These are phyloP conservation scores for Mrakia blollopis DNA, from an alignment of 768 basidiomycete genomes.

Conservation along the genomic window DNA sequence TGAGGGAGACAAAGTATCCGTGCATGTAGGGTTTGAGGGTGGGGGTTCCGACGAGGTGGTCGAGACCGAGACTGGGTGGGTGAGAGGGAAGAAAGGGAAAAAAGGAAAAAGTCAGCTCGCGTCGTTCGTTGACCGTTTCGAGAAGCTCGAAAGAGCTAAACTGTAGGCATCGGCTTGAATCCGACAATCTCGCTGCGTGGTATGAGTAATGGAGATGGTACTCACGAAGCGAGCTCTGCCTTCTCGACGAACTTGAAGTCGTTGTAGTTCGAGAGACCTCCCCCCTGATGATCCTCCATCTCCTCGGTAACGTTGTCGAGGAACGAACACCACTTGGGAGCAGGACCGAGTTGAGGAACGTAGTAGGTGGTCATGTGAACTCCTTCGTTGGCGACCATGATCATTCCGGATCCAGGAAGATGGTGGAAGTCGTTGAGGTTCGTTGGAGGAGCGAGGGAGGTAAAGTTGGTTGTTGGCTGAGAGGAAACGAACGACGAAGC, in stretches of 20 bases:
- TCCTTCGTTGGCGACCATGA: slow-evolving; percentile 93
- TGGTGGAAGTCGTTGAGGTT: slow-evolving; percentile 90
- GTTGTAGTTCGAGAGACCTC: slow-evolving; percentile 70
- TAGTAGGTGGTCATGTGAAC: slow-evolving; percentile 92
- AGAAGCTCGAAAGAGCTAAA: too few relatives aligned
- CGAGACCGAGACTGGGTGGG: slow-evolving; percentile 77
- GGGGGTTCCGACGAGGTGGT: slow-evolving; percentile 89
- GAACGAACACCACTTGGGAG: slow-evolving; percentile 95
- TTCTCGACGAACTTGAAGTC: slow-evolving; percentile 97
- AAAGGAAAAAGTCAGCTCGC: background rate
- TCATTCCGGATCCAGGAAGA: slow-evolving; percentile 76
- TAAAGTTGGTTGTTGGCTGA: slow-evolving; percentile 78
- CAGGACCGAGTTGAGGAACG: slow-evolving; percentile 91
- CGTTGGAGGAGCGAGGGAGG: slow-evolving; percentile 81
- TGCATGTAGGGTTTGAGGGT: slow-evolving; percentile 99
- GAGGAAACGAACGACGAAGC: background rate
- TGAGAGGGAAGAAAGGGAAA: background rate
- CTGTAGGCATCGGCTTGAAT: too few relatives aligned
- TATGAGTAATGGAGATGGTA: slow-evolving; percentile 41
- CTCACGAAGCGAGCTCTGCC: slow-evolving; percentile 74
- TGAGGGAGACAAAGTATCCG: slow-evolving; percentile 94
- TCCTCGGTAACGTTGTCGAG: slow-evolving; percentile 98
- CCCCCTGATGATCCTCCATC: slow-evolving; percentile 76
- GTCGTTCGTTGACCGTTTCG: slow-evolving; percentile 7
- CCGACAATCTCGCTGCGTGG: too few relatives aligned